Percentiles rank a stretch among this genome's conserved stretches.
Evolutionary conservation across 1,284 basidiomycete genomes (phyloP).

Genomic region (Trichosporon sp.): DNA sequence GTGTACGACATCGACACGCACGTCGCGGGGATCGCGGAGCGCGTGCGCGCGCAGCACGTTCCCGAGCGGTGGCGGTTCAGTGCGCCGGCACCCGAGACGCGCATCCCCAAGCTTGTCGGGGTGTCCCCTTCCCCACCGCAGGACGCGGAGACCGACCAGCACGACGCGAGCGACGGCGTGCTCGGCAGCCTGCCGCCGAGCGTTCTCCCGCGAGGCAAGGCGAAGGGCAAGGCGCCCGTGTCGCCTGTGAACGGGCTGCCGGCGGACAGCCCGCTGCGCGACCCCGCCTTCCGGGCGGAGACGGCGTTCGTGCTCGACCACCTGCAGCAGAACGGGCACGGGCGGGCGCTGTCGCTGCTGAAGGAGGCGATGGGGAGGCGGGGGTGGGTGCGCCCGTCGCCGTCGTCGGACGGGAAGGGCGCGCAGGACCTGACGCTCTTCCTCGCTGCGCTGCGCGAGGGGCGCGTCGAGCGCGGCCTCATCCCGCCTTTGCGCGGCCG

Average conservation of each 20-base stretch:
- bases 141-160: neutral
- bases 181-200: neutral
- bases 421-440: neutral
- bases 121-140: neutral
- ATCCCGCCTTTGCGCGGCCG: neutral
- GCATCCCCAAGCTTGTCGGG: conserved; percentile 14
- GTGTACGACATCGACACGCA: conserved; percentile 79
- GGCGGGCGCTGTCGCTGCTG: conserved; percentile 52
- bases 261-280: conserved; percentile 6
- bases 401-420: neutral
- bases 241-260: conserved; percentile 6
- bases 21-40: conserved; percentile 49
- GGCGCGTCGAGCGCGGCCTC: neutral
- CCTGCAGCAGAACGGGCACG: conserved; percentile 73
- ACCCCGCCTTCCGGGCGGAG: conserved; percentile 47
- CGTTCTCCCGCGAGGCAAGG: neutral
- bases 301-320: conserved; percentile 72
- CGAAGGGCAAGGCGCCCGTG: neutral
- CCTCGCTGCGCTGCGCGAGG: neutral
- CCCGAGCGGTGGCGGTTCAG: conserved; percentile 8
- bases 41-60: conserved; percentile 11
- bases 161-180: neutral
- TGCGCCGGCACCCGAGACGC: neutral
- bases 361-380: conserved; percentile 18
- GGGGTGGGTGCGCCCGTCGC: conserved; percentile 7